Evolutionary conservation across 345 rosid genomes (phyloP).

Genomic region (Populus deltoides): DNA sequence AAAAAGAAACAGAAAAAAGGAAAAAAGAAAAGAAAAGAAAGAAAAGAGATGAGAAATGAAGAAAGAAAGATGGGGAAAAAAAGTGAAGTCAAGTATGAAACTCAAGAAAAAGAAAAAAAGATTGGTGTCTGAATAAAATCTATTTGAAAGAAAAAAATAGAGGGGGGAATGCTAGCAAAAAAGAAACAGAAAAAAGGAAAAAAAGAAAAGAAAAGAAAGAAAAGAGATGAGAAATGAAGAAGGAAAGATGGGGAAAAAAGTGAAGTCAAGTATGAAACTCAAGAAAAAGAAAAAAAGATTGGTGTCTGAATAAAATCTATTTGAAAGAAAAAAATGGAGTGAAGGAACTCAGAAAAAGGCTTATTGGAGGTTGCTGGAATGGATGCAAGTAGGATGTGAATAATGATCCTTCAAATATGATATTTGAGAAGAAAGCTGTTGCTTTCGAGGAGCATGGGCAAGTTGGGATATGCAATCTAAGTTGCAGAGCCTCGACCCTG

Average conservation of each 20-base stretch:
- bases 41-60: slow-evolving; percentile 10
- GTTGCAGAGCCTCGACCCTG: slow-evolving; percentile 40
- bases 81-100: slow-evolving; percentile 8
- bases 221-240: slow-evolving; percentile 8
- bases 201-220: slow-evolving; percentile 12
- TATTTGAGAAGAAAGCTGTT: slow-evolving; percentile 20
- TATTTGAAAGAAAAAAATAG: not conserved
- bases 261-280: slow-evolving; percentile 1
- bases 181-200: slow-evolving; percentile 1
- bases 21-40: slow-evolving; percentile 9
- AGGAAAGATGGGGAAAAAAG: slow-evolving; percentile 11
- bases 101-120: not conserved
- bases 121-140: not conserved
- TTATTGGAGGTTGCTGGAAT: slow-evolving; percentile 15
- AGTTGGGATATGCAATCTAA: slow-evolving; percentile 30
- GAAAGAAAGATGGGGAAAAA: slow-evolving; percentile 10
- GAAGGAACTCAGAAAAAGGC: slow-evolving; percentile 5
- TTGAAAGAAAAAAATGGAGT: not conserved
- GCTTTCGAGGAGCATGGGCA: slow-evolving; percentile 34
- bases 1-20: slow-evolving; percentile 5
- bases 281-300: not conserved
- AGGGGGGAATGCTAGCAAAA: slow-evolving; percentile 7
- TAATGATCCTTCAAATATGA: slow-evolving; percentile 29
- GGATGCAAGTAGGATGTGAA: slow-evolving; percentile 16
- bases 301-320: not conserved